Conservation (phyloP, 163 green algal genomes). For the Prototheca wickerhamii region DNA sequence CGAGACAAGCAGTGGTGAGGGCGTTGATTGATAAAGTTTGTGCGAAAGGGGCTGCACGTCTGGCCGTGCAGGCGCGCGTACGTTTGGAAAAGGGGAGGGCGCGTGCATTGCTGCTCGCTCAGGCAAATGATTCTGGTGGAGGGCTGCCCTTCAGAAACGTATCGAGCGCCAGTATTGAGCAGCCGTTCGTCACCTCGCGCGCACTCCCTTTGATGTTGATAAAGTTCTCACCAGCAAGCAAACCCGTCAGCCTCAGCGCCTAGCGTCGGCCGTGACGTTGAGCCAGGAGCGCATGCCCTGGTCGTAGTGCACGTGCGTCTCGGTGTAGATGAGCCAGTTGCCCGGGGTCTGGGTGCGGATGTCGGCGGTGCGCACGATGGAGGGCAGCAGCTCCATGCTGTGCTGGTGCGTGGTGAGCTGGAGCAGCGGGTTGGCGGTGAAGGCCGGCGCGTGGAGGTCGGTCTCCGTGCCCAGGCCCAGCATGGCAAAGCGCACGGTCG, state of each 20-base stretch:
- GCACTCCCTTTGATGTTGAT: too few species aligned
- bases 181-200: too few species aligned
- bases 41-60: too few species aligned
- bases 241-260: not conserved
- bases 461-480: constrained; percentile 53
- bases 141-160: too few species aligned
- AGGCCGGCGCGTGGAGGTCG: constrained; percentile 61
- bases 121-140: too few species aligned
- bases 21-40: too few species aligned
- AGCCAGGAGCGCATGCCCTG: constrained; percentile 44
- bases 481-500: constrained; percentile 57
- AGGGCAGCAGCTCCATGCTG: constrained; percentile 25
- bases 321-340: constrained; percentile 16
- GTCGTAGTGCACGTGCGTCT: constrained; percentile 51
- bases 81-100: too few species aligned
- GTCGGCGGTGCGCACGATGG: constrained; percentile 10
- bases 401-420: constrained; percentile 10
- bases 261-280: not conserved
- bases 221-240: too few species aligned
- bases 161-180: too few species aligned
- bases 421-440: constrained; percentile 43
- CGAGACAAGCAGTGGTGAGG: too few species aligned
- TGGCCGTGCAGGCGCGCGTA: too few species aligned
- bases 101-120: too few species aligned
- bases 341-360: not conserved